Base-by-base conservation (phyloP, 169 alveolate genomes). In the Theileria luwenshuni region DNA sequence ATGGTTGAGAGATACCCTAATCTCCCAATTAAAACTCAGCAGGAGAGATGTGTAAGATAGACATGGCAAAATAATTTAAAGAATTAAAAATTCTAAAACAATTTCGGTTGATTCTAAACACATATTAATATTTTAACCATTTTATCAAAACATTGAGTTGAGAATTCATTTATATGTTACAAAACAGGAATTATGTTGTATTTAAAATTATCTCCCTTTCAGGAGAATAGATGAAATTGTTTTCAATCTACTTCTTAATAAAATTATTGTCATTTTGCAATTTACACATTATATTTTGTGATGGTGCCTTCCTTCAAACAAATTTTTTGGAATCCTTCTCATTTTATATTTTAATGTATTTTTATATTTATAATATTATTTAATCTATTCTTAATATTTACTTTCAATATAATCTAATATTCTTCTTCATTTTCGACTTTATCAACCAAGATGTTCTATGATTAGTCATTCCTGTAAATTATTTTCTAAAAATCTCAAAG, bases 31-130 rank as follows among this genome's bases (percentile, higher is more conserved):
- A 25, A 41, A 25, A 25, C 15, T 21, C 2, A 56, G 30, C 23
- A 56, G 3, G 23, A 15, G 42, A 56, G 38, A 56, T 56, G 65
- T 56, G 65, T 56, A 56, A 56, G 23, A 27, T 38, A 38, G 5
- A 38, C 5, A 38, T 38, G 5, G 10, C 10, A 7, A 10, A 7
- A 38, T 38, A 38, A 7, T 38, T 7, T 10, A 7, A 10, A 38
- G 10, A 38, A 38, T 38, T 7, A 38, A 38, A 38, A 7, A 38
- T 38, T 38, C 45, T 38, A 38, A n/a, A 5, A 7, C 45, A 38
- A 7, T 38, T 38, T 10, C 45, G 17, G 10, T 38, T 10, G 10
- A 7, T 10, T 7, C 10, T 38, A 10, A 38, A 10, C 45, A 38
- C 10, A 5, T 38, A 38, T 7, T 38, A 38, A 10, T 5, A 38